Conservation (phyloP, 2,329 filamentous ascomycete genomes). For the Fusarium domesticum region DNA sequence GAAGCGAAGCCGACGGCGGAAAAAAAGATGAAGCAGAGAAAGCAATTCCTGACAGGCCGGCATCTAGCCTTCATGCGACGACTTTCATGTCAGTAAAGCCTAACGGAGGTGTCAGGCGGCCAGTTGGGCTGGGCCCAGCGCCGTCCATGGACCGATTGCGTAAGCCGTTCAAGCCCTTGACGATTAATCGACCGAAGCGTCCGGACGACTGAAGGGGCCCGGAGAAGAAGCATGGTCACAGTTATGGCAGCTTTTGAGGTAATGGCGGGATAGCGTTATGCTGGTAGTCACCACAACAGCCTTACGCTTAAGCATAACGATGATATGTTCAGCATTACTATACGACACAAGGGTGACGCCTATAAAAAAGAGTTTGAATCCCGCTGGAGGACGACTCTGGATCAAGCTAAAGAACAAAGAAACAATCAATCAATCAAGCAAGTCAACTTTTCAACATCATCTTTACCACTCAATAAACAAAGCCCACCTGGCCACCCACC, state of each 20-base stretch:
- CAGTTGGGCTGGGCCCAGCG: slow-evolving; percentile 44
- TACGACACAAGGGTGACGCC: neutral
- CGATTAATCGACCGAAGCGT: slow-evolving; percentile 43
- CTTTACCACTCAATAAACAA: neutral
- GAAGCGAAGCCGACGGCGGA: slow-evolving; percentile 20
- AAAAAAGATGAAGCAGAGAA: slow-evolving; percentile 27
- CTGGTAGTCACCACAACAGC: slow-evolving; percentile 6
- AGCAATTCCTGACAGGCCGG: slow-evolving; percentile 33
- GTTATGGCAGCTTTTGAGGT: neutral
- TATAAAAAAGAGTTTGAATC: slow-evolving; percentile 8
- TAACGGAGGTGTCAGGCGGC: slow-evolving; percentile 42
- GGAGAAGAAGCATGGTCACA: no score
- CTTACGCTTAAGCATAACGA: slow-evolving; percentile 27
- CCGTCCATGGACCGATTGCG: slow-evolving; percentile 49
- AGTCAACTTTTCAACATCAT: neutral
- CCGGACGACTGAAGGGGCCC: slow-evolving; percentile 19
- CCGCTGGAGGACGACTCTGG: neutral
- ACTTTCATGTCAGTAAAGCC: slow-evolving; percentile 43
- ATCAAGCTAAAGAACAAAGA: neutral
- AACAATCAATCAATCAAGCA: slow-evolving; percentile 3
- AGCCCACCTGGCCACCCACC: neutral
- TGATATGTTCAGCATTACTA: slow-evolving; percentile 1
- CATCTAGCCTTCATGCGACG: slow-evolving; percentile 50
- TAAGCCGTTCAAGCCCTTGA: slow-evolving; percentile 57
- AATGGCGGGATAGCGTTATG: neutral